Evolutionary conservation across 495 filamentous ascomycete genomes (phyloP).

Genomic region (Aspergillus hancockii): DNA sequence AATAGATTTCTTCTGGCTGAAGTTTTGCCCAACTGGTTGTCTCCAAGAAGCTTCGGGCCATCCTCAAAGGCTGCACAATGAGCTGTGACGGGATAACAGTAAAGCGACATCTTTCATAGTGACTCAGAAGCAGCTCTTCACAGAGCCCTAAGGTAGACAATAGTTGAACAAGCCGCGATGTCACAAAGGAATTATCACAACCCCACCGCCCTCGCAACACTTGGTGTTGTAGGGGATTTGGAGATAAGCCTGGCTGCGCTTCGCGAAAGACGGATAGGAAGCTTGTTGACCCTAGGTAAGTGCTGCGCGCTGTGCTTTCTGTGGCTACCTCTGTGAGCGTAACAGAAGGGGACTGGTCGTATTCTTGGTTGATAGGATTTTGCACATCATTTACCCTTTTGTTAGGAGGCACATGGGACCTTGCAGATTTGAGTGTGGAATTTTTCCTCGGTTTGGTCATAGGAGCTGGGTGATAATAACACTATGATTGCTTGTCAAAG

Average conservation of each 20-base stretch:
- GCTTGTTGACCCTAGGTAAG: slow-evolving; percentile 16
- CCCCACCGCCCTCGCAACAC: slow-evolving; percentile 13
- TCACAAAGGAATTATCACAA: slow-evolving; percentile 4
- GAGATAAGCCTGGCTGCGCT: not conserved
- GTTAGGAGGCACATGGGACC: too few species aligned
- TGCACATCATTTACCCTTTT: not conserved
- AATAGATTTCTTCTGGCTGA: not conserved
- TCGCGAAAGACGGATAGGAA: slow-evolving; percentile 18
- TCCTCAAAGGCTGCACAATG: slow-evolving; percentile 6
- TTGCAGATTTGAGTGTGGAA: not conserved
- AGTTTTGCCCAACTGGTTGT: not conserved
- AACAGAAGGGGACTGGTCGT: not conserved
- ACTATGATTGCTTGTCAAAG: slow-evolving; percentile 6
- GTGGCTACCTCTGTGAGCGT: not conserved
- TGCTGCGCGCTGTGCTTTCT: not conserved
- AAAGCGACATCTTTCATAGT: slow-evolving; percentile 10
- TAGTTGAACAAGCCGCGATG: slow-evolving; percentile 30
- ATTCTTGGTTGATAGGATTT: not conserved
- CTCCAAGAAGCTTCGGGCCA: slow-evolving; percentile 5
- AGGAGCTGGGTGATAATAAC: slow-evolving; percentile 30
- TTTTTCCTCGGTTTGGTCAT: slow-evolving; percentile 19
- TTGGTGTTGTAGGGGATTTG: slow-evolving; percentile 1
- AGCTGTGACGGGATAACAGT: slow-evolving; percentile 15
- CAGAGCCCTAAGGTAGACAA: slow-evolving; percentile 7
- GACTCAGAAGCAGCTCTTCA: slow-evolving; percentile 12